Percentiles rank a stretch among this genome's conserved stretches.
phyloP scores from a whole-genome alignment of 73 alveolate species.

The Symbiodinium natans region DNA sequence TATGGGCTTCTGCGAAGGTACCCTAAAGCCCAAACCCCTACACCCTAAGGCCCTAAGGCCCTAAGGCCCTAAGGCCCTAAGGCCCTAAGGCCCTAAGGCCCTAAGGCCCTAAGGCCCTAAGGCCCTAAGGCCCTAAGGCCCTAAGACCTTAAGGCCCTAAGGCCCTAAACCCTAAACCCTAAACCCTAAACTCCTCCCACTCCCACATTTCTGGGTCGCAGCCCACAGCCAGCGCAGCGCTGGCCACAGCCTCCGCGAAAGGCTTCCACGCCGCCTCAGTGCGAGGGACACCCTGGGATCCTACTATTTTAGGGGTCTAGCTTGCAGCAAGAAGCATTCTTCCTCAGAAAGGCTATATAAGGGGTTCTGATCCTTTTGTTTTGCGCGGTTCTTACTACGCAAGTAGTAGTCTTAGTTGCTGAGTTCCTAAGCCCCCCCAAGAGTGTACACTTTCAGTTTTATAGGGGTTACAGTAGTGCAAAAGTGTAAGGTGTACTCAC shows the following conservation, averaged over 20 bases:
- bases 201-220: constrained; percentile 74
- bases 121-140: neutral
- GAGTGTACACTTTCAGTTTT: too few relatives aligned
- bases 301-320: too few relatives aligned
- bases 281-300: neutral
- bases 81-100: neutral
- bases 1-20: too few relatives aligned
- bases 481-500: too few relatives aligned
- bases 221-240: neutral
- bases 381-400: too few relatives aligned
- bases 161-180: neutral
- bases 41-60: neutral
- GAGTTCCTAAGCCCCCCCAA: too few relatives aligned
- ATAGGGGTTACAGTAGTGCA: too few relatives aligned
- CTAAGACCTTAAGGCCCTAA: neutral
- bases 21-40: neutral
- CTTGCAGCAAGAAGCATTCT: too few relatives aligned
- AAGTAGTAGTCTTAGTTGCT: too few relatives aligned
- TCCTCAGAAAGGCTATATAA: too few relatives aligned
- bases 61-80: neutral
- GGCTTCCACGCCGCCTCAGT: constrained; percentile 73
- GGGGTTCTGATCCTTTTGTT: too few relatives aligned
- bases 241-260: constrained; percentile 57
- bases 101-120: neutral
- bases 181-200: constrained; percentile 31